Evolutionary conservation across 1,284 basidiomycete genomes (phyloP), one percentile per base, ranked within the genome.

Genomic region (Pseudozyma hubeiensis): DNA sequence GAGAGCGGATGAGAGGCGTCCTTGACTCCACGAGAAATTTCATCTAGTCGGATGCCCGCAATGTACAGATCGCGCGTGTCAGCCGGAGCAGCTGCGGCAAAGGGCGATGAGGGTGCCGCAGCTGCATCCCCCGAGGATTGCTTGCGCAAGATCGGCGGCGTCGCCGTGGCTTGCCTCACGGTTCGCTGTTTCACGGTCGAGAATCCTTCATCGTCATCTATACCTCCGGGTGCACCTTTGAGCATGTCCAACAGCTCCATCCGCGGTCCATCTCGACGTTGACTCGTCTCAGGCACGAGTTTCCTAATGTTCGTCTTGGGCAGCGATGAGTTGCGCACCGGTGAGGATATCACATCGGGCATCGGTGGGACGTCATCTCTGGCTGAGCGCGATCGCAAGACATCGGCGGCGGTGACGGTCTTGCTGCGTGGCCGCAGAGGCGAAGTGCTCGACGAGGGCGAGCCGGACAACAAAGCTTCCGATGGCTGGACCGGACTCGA

Each of bases 1-100:
- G 79, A 69, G 0, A 78, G 48, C 17, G 70, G 51, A 48, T 81
- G 79, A 4, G 55, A 56, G 2, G 62, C 39, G 9, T 71, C 61
- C 11, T 62, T 67, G 31, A 45, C 63, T 3, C 44, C 48, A 11
- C 48, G 40, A 19, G 78, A 70, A 33, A 77, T 71, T 41, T 75
- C 72, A 40, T 77, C 75, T 7, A 59, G 14, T 14, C 58, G 47
- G 5, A 78, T 63, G 5, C 75, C 72, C 1, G 75, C 72, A 9
- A 73, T 35, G 40, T 58, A 61, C 17, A 60, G 14, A 11, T 50
- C 50, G 24, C 64, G 4, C 4, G 33, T 33, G 7, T 49, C 55
- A 9, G 39, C 43, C 10, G 45, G 34, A 30, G 48, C n/a, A 11
- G 29, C 31, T 34, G 48, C 14, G 6, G 47, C 40, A 13, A 37